Evolutionary conservation across 2,329 filamentous ascomycete genomes (phyloP), one percentile per base, ranked within the genome.

Genomic region (Chaetoscypha palmicola): DNA sequence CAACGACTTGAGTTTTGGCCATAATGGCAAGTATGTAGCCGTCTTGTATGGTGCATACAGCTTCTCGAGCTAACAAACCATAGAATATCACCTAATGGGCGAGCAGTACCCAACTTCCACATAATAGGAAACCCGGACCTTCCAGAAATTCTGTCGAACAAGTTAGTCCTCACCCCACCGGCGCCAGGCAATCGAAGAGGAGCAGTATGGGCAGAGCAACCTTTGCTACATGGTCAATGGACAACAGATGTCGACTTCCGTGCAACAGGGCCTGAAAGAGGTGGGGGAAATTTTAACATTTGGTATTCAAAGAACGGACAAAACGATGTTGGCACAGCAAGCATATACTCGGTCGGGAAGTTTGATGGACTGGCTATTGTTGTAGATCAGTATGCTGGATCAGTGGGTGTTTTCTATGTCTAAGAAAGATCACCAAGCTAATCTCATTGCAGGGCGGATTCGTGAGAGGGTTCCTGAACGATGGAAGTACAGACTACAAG

Each of bases 291-390:
- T 66, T 70, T 98, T 55, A 91, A 97, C 66, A 74, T 98, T 58
- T 98, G 92, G 92, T 87, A 94, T 60, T 81, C 78, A 41, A 81
- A 79, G 56, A 76, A 86, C 48, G 84, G 85, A 23, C 68, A 77
- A 54, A 66, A 73, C 48, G 70, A 72, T 22, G 70, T 94, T 43
- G 82, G 80, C 43, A 75, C 81, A 19, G 76, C 78, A 52, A 94
- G 86, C 65, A 79, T 95, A 55, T 95, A 96, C 67, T 92, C 85
- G 1, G 83, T 83, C 8, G 79, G 79, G 42, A 79, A 77, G 55
- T 98, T 95, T 58, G 91, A 97, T 57, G 92, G 92, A n/a, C 69
- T 98, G 54, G 90, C 79, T 24, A 69, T 98, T 45, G 83, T 94
- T 19, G 66, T 98, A 42, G 91, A 97, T 66, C 81, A 85, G 50